These are phyloP conservation scores for Plenodomus biglobosus DNA, from an alignment of 2,329 filamentous ascomycete species.

Conservation along the genomic window DNA sequence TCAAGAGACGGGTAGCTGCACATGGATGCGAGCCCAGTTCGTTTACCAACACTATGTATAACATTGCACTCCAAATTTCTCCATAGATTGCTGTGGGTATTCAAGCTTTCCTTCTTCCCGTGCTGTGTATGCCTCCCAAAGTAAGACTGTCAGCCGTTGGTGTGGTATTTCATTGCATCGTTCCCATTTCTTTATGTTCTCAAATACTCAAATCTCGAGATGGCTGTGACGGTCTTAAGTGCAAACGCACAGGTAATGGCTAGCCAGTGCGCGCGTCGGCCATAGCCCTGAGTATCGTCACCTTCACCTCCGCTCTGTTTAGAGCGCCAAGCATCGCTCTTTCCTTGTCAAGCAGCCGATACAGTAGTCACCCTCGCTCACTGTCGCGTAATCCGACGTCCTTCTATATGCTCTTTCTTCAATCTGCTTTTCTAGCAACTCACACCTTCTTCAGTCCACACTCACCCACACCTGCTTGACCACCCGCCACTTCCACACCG, in stretches of 20 bases:
- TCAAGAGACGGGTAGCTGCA: slow-evolving; percentile 24
- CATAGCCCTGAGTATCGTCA: slow-evolving; percentile 2
- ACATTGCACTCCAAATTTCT: slow-evolving; percentile 4
- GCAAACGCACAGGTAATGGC: not conserved
- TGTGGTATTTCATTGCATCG: not conserved
- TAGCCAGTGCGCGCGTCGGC: not conserved
- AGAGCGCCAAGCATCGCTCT: slow-evolving; percentile 4
- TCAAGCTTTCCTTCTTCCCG: not conserved
- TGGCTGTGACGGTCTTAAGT: not conserved
- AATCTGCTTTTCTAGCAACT: slow-evolving; percentile 6
- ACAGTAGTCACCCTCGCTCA: not conserved
- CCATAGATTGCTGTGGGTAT: not conserved
- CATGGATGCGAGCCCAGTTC: not conserved
- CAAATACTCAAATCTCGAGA: not conserved
- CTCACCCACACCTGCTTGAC: not conserved
- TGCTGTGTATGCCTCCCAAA: not conserved
- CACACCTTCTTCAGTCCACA: slow-evolving; percentile 4
- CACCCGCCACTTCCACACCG: not conserved
- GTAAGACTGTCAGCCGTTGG: not conserved
- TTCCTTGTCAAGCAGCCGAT: slow-evolving; percentile 6
- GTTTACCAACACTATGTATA: slow-evolving; percentile 10
- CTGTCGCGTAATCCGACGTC: no score
- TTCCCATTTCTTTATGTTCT: not conserved
- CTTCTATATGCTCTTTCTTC: slow-evolving; percentile 5
- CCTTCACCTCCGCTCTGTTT: slow-evolving; percentile 13